These are phyloP conservation scores for Morella rubra DNA, from an alignment of 306 rosid species.

Conservation along the genomic window DNA sequence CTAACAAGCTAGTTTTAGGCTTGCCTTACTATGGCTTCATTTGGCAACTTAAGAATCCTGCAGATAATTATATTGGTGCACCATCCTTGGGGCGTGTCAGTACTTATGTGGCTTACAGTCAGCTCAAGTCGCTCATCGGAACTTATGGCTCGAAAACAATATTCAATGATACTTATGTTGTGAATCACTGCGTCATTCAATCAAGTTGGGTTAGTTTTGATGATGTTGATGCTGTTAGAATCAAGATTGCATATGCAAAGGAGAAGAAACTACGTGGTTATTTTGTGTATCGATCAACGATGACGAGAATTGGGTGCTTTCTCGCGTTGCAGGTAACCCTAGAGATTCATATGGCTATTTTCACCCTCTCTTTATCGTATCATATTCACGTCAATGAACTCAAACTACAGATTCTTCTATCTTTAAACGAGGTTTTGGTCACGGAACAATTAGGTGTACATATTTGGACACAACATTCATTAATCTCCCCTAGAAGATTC, in stretches of 20 bases:
- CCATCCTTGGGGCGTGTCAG: not conserved
- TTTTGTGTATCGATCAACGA: conserved; percentile 39
- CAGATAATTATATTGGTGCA: not conserved
- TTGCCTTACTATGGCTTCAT: too few relatives aligned
- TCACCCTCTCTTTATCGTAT: too few relatives aligned
- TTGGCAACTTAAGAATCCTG: not conserved
- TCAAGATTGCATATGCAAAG: conserved; percentile 52
- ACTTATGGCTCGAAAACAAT: conserved; percentile 9
- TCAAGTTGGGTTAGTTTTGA: conserved; percentile 48
- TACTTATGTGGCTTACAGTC: too few relatives aligned
- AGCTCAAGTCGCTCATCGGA: not conserved
- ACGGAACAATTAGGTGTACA: too few relatives aligned
- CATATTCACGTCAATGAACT: too few relatives aligned
- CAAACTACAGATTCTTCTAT: too few relatives aligned
- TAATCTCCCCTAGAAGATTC: too few relatives aligned
- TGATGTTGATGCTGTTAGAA: conserved; percentile 44
- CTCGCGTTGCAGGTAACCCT: conserved; percentile 26
- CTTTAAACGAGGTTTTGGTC: too few relatives aligned
- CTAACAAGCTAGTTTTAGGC: too few relatives aligned
- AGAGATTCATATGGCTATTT: not conserved
- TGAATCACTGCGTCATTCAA: conserved; percentile 39
- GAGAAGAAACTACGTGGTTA: conserved; percentile 49
- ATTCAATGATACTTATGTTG: conserved; percentile 41
- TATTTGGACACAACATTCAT: too few relatives aligned
- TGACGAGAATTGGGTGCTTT: conserved; percentile 59